Evolutionary conservation across 2,329 filamentous ascomycete species (phyloP), one percentile per base, ranked within the genome.

Genomic region (Cladophialophora bantiana): DNA sequence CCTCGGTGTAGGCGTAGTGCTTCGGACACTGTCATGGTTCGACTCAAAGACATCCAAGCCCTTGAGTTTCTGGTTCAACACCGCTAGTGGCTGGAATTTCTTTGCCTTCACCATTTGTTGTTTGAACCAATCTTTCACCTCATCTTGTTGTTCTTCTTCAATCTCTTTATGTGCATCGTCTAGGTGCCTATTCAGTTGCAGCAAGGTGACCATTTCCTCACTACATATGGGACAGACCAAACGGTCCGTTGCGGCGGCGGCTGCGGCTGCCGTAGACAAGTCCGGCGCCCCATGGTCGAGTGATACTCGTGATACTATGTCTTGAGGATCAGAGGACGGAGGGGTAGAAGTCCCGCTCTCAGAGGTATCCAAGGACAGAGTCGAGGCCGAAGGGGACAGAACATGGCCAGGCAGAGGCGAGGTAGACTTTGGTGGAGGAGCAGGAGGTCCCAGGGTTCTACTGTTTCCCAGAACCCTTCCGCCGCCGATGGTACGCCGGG

Each of bases 61-160:
- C 67, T 95, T 93, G 26, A 97, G 85, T 77, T 96, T 97, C 80
- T 97, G 93, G 80, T 97, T 97, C 74, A 97, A 87, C 3, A 96
- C 85, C 0, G 93, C 94, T 0, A 97, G 85, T 0, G 94, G 94
- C 75, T 97, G 94, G 78, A 97, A 97, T 71, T 90, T 90, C 79
- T 95, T 97, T 10, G 94, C 94, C 78, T 96, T 97, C 72, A 91
- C 86, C 79, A 97, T 94, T 79, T 97, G 94, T 75, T 92, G 91
- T 82, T 96, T 92, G 80, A 97, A 96, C 94, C 94, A 97, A 48
- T 93, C 94, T 82, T 96, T 96, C 73, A 97, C 93, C 79, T 97
- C 93, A 78, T 97, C 92, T 76, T 97, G 94, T 76, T 93, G 90
- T 68, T 93, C 86, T 70, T 92, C 91, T 76, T 96, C 91, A 13